Percentiles rank a stretch among this genome's conserved stretches.
Evolutionary conservation across 768 basidiomycete species (phyloP).

Genomic region (Pseudohyphozyma bogoriensis): DNA sequence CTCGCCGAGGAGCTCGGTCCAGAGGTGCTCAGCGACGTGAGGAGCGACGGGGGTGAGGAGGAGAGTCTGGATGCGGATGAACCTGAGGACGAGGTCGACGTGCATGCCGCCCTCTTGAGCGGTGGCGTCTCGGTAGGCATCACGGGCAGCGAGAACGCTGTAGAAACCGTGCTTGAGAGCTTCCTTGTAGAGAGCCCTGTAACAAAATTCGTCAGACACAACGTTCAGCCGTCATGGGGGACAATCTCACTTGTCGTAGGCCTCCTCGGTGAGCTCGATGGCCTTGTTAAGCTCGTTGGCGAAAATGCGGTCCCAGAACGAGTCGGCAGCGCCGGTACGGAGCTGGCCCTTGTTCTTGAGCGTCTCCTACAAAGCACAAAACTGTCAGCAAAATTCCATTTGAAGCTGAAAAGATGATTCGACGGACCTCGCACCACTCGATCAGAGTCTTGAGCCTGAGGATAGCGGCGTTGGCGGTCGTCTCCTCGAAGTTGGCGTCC

Average conservation of each 20-base stretch:
- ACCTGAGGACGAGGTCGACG: constrained; percentile 68
- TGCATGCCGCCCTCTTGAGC: constrained; percentile 64
- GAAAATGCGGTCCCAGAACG: constrained; percentile 80
- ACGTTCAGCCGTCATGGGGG: constrained; percentile 1
- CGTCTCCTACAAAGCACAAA: constrained; percentile 53
- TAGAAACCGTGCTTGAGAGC: constrained; percentile 92
- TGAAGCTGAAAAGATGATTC: not conserved
- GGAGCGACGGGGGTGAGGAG: constrained; percentile 79
- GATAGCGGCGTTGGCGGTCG: constrained; percentile 93
- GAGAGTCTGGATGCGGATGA: constrained; percentile 70
- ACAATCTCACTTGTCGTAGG: constrained; percentile 66
- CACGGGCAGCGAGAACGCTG: constrained; percentile 80
- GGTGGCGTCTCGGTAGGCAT: constrained; percentile 93
- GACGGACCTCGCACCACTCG: constrained; percentile 73
- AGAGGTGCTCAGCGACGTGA: constrained; percentile 88
- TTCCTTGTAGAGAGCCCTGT: constrained; percentile 87
- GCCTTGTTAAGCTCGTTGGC: constrained; percentile 81
- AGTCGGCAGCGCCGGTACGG: constrained; percentile 58
- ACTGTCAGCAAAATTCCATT: not conserved
- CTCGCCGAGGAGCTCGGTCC: constrained; percentile 60
- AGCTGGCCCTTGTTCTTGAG: constrained; percentile 58
- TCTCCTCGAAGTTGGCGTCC: constrained; percentile 98
- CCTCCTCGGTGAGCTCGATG: constrained; percentile 66
- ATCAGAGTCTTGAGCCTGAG: constrained; percentile 81
- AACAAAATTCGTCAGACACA: not conserved